Base-by-base conservation (phyloP, 2,329 filamentous ascomycete genomes). In the Aspergillus sp. region DNA sequence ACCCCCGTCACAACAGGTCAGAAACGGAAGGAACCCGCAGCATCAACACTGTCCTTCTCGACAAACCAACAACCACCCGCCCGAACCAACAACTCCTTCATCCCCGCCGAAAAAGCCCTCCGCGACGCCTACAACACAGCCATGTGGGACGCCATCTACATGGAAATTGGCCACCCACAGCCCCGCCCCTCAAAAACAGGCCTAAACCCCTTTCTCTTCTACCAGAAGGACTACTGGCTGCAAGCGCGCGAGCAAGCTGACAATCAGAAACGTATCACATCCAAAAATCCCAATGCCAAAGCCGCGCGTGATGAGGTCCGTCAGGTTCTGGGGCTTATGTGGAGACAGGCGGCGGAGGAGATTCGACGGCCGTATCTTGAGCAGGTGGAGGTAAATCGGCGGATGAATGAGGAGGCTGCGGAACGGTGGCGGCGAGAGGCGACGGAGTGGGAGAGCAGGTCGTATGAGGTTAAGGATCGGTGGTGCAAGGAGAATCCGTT, bases 171-270 rank as follows among this genome's bases (percentile, higher is more conserved):
- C n/a, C 80, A 86, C 15, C 81, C 86, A 3, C 87, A 89, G 0
- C 71, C 78, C 48, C 84, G 82, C 45, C 90, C 91, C 4, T 72
- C 76, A 45, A 88, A 91, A 54, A 78, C 84, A 0, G 82, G 85
- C 0, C 82, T 85, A 3, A 97, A 94, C 61, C 86, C 91, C 0
- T 97, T 95, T 67, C 78, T 95, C 23, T 78, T 96, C 44, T 98
- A 87, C 69, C 91, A 90, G 64, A 94, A 90, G 57, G 84, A 83
- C 59, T 76, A 79, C 53, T 85, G 82, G 82, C 72, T 76, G 41
- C 72, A 73, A 35, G 80, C 78, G 55, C 83, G 83, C 61, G 69
- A 78, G 3, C 78, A 85, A 59, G 85, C 83, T 60, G 83, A 89
- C n/a, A 80, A 84, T 45, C 80, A 79, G n/a, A 80, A 84, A 23